Conservation (phyloP, 2,329 filamentous ascomycete genomes). For the Sporothrix luriei region DNA sequence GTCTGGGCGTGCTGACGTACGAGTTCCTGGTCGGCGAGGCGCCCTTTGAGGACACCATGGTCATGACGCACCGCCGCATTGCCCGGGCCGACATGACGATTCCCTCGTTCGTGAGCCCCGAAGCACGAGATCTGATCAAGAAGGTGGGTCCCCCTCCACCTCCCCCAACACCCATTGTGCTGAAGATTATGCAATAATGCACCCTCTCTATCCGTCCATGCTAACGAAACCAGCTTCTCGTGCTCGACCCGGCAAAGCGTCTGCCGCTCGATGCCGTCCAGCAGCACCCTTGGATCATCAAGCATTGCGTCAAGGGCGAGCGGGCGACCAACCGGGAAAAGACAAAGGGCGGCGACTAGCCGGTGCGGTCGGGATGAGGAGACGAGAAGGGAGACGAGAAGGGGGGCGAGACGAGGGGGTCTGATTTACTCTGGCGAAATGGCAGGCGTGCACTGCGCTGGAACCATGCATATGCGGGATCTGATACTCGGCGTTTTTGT, state of each 20-base stretch:
- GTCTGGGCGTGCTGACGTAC: slow-evolving; percentile 89
- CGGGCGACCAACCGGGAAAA: slow-evolving; percentile 56
- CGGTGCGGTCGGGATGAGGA: neutral
- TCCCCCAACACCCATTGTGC: too few species aligned
- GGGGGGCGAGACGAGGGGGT: neutral
- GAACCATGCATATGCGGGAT: slow-evolving; percentile 27
- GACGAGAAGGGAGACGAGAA: too few species aligned
- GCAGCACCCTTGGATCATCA: slow-evolving; percentile 92
- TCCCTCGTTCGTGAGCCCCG: slow-evolving; percentile 83
- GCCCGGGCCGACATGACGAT: slow-evolving; percentile 88
- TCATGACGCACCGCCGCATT: slow-evolving; percentile 93
- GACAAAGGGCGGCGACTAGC: slow-evolving; percentile 40
- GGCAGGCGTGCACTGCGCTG: slow-evolving; percentile 20
- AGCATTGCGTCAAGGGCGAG: slow-evolving; percentile 78
- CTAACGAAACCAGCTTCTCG: slow-evolving; percentile 65
- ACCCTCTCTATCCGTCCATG: neutral
- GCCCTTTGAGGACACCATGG: slow-evolving; percentile 91
- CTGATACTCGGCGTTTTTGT: slow-evolving; percentile 16
- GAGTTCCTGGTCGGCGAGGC: slow-evolving; percentile 96
- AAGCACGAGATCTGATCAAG: slow-evolving; percentile 91
- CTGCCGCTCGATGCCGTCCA: slow-evolving; percentile 88
- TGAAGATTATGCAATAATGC: neutral
- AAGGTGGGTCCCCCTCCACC: slow-evolving; percentile 66
- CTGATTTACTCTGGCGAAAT: slow-evolving; percentile 14
- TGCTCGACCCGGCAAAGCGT: slow-evolving; percentile 90